Base-by-base conservation (phyloP, 2,329 filamentous ascomycete genomes). In the Stenocarpella maydis region DNA sequence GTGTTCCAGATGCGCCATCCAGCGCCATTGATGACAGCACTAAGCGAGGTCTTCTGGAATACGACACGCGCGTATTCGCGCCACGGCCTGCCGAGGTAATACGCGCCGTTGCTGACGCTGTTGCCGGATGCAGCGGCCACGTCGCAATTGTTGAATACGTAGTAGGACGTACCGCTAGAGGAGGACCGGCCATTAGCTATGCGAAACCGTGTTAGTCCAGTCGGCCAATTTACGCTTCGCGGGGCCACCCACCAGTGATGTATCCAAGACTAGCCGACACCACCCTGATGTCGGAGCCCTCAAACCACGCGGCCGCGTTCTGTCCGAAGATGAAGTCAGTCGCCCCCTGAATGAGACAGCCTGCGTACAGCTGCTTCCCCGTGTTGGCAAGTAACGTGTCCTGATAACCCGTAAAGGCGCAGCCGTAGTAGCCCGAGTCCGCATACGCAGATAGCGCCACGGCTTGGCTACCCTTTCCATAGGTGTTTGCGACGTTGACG, bases 1-100 rank as follows among this genome's bases (percentile, higher is more conserved):
- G 73, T 78, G 69, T 83, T 83, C 89, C 89, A 91, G 34, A 80
- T 75, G 2, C 74, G 76, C 89, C 90, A 91, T 0, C 89, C 90
- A 0, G 84, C 84, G 2, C 81, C 70, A 73, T 90, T 90, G 74
- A 92, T 84, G 24, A 91, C 86, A 28, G 79, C 78, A 10, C 81
- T 82, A 77, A 92, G 79, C 39, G 75, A 75, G 0, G 85, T 86
- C 63, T 82, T 74, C 73, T 86, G 83, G 76, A 85, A 84, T 6
- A 84, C 80, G 8, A 86, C 84, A 4, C 83, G 80, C 0, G 84
- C 79, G 66, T 82, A 85, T 31, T 78, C 74, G 8, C 79, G 74
- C 84, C 84, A 86, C 0, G 84, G 84, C 4, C 84, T 80, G 5
- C 84, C 84, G 1, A 87, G 81, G 69, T 84, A 85, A 71, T 80